phyloP scores from a whole-genome alignment of 2,329 filamentous ascomycete species.

The Colletotrichum filicis region DNA sequence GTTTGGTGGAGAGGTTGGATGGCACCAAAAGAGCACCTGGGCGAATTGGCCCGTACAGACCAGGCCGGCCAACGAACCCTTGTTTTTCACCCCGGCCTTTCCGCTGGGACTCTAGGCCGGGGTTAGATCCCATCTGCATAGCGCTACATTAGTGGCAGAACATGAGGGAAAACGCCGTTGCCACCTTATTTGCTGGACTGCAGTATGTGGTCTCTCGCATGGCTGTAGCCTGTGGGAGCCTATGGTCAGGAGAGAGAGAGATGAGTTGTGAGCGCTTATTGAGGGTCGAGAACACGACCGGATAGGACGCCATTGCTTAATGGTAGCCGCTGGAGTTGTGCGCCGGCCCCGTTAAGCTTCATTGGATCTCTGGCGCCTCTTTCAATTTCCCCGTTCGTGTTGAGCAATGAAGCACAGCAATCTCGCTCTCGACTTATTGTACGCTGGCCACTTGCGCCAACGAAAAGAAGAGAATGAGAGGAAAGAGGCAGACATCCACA shows the following conservation, averaged over 20 bases:
- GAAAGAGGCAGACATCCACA: background rate
- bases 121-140: slow-evolving; percentile 32
- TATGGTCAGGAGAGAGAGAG: slow-evolving; percentile 13
- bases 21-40: slow-evolving; percentile 28
- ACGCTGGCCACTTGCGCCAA: background rate
- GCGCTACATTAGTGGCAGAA: background rate
- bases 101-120: slow-evolving; percentile 12
- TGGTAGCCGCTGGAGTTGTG: slow-evolving; percentile 14
- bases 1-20: slow-evolving; percentile 35
- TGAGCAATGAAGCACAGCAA: slow-evolving; percentile 19
- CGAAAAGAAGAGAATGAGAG: background rate
- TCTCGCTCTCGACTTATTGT: slow-evolving; percentile 2
- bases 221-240: background rate
- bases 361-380: slow-evolving; percentile 7
- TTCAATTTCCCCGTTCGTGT: slow-evolving; percentile 12
- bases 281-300: slow-evolving; percentile 10
- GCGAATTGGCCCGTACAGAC: slow-evolving; percentile 23
- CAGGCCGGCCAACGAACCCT: slow-evolving; percentile 18
- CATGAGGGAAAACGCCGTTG: slow-evolving; percentile 13
- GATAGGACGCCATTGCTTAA: slow-evolving; percentile 4
- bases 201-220: background rate
- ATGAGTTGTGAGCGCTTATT: slow-evolving; percentile 27
- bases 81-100: slow-evolving; percentile 1
- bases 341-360: slow-evolving; percentile 1
- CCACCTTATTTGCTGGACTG: slow-evolving; percentile 24